Base-by-base conservation (phyloP, 768 basidiomycete genomes). In the Rhodotorula diobovata region DNA sequence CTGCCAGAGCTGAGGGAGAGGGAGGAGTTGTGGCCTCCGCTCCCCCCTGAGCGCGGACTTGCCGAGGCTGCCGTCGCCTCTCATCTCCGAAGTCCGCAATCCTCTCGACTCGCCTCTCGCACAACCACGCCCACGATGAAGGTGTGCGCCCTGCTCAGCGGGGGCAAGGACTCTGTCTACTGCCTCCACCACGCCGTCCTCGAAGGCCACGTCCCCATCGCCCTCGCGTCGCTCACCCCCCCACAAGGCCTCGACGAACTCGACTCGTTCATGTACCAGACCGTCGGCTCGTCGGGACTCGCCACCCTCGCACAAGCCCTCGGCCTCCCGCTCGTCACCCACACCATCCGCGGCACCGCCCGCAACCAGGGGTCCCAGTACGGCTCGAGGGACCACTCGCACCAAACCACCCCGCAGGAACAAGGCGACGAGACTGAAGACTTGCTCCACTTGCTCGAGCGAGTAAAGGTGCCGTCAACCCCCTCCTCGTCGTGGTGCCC, bases 221-320 rank as follows among this genome's bases (percentile, higher is more conserved):
- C 93, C 20, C 87, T 93, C 30, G 96, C 93, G 10, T 91, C 92
- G 51, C 83, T 99, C 54, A 85, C 90, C 20, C 96, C 96, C 32
- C 86, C 84, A 72, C 82, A 84, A 68, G 94, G 92, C 76, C 90
- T 89, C 87, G 96, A 98, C 84, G 96, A 99, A 83, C 86, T 98
- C 77, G 94, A 99, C 81, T 97, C 94, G 34, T 98, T 93, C 82
- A 84, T 99, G 80, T 99, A 97, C 81, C 96, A 99, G 80, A 97
- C 95, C n/a, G 94, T 99, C 37, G 96, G 94, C 1, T 94, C 97
- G 79, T 91, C 93, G 67, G 91, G 92, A 28, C 88, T 98, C 68
- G 87, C 90, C 60, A 84, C 89, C 61, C 88, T 98, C 66, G 93
- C 93, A 32, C 83, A 84, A 61, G 91, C 95, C 3, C 83, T 98